Evolutionary conservation across 352 stramenopile genomes (phyloP), one percentile per base, ranked within the genome.

Genomic region (Phytopythium vexans): DNA sequence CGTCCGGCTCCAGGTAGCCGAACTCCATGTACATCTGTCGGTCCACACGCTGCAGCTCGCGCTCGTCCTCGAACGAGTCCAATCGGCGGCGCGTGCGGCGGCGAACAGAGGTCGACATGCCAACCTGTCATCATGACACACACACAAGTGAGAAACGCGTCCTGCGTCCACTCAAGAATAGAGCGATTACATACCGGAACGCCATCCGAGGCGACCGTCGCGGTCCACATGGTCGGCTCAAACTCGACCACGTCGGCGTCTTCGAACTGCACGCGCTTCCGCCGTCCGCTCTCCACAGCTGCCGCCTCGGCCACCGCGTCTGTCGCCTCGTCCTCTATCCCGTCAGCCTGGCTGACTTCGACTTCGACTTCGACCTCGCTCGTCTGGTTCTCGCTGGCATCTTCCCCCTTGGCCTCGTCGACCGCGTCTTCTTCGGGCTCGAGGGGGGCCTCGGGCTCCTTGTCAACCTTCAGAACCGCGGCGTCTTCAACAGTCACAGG

Each of bases 1-100:
- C 82, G 41, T 89, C 77, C 1, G 78, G 72, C 58, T 93, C 80
- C 50, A 93, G 53, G 57, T 91, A 93, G 4, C 82, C 82, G 44
- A 88, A 52, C 38, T 93, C 80, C 82, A 91, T 93, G 62, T 87
- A 93, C 52, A 88, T 77, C 46, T 93, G 71, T 32, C 82, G 78
- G 49, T 76, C 66, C 38, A 89, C 64, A 8, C 82, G 77, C 32
- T 70, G 62, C 45, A 80, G 53, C 21, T 70, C 51, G 37, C 82
- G 82, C 53, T 90, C 80, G 38, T 40, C 71, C 54, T 93, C 82
- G 36, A 77, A 87, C 10, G 63, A 86, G 40, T 93, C 81, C 39
- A 93, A 50, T 14, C 68, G 70, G 8, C 74, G 75, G 37, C 82
- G 80, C 12, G 68, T 81, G 35, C 77, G 80, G n/a, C 80, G 66